Percentiles rank a stretch among this genome's conserved stretches.
Conservation (phyloP, 139 green algal species). For the Monoraphidium neglectum region DNA sequence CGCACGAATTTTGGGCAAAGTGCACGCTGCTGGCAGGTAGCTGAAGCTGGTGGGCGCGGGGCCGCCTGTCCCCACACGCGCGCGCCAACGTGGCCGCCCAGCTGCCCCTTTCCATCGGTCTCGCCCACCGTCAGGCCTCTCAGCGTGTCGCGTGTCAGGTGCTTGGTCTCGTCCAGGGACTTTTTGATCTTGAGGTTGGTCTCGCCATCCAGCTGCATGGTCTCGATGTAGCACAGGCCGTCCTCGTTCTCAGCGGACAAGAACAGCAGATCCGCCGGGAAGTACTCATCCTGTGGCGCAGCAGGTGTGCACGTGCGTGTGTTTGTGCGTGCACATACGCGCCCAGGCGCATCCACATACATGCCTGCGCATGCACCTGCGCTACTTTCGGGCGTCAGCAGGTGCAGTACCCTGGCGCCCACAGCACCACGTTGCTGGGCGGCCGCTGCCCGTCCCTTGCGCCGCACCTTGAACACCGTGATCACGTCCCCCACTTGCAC, state of each 20-base stretch:
- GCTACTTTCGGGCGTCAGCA: too few species aligned
- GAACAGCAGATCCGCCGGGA: constrained; percentile 89
- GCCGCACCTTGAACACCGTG: constrained; percentile 44
- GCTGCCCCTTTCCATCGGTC: too few species aligned
- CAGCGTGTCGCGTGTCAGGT: constrained; percentile 48
- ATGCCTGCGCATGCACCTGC: too few species aligned
- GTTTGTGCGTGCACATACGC: too few species aligned
- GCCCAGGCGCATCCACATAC: too few species aligned
- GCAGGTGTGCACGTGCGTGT: too few species aligned
- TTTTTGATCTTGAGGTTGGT: constrained; percentile 95
- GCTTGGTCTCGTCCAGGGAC: constrained; percentile 64
- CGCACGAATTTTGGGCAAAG: too few species aligned
- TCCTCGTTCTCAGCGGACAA: constrained; percentile 68
- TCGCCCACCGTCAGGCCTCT: constrained; percentile 39
- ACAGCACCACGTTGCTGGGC: constrained; percentile 33
- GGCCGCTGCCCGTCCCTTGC: constrained; percentile 5
- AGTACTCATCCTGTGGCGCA: constrained; percentile 68
- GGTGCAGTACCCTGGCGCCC: too few species aligned
- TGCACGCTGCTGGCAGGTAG: too few species aligned
- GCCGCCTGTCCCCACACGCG: too few species aligned
- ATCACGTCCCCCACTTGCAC: constrained; percentile 72
- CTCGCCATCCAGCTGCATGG: constrained; percentile 94
- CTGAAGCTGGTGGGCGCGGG: too few species aligned
- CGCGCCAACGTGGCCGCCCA: too few species aligned
- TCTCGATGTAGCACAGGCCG: constrained; percentile 85